These are phyloP conservation scores for Pholiota adiposa DNA, from an alignment of 1,284 basidiomycete species.

Conservation along the genomic window DNA sequence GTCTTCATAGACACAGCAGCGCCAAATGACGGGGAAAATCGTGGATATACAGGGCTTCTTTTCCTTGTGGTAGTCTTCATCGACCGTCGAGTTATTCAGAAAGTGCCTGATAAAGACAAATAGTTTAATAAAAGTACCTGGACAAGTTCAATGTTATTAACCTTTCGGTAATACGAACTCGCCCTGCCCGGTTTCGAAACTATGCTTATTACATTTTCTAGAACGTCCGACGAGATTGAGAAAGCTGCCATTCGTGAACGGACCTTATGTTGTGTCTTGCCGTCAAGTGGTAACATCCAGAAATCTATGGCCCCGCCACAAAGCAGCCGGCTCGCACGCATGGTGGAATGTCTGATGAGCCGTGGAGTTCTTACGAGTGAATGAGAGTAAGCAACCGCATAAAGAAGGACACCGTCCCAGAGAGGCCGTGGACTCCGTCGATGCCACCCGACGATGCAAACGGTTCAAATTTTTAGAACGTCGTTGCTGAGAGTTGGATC, in stretches of 20 bases:
- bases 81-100: neutral
- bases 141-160: neutral
- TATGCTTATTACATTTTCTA: neutral
- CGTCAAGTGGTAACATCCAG: constrained; percentile 3
- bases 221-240: neutral
- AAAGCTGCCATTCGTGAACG: too few species aligned
- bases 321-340: constrained; percentile 17
- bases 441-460: neutral
- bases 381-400: constrained; percentile 6
- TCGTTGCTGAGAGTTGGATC: neutral
- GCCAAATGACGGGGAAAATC: neutral
- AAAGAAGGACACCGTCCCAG: constrained; percentile 10
- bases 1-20: neutral
- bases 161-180: constrained; percentile 1
- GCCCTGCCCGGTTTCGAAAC: neutral
- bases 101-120: neutral
- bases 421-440: neutral
- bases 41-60: neutral
- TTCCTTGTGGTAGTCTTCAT: neutral
- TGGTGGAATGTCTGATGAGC: constrained; percentile 14
- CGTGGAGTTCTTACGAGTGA: constrained; percentile 2
- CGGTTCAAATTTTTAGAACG: neutral
- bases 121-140: neutral
- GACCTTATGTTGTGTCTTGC: too few species aligned
- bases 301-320: neutral